Evolutionary conservation across 371 early-diverging fungal genomes (phyloP), one percentile per base, ranked within the genome.

Genomic region (Mucor piriformis): DNA sequence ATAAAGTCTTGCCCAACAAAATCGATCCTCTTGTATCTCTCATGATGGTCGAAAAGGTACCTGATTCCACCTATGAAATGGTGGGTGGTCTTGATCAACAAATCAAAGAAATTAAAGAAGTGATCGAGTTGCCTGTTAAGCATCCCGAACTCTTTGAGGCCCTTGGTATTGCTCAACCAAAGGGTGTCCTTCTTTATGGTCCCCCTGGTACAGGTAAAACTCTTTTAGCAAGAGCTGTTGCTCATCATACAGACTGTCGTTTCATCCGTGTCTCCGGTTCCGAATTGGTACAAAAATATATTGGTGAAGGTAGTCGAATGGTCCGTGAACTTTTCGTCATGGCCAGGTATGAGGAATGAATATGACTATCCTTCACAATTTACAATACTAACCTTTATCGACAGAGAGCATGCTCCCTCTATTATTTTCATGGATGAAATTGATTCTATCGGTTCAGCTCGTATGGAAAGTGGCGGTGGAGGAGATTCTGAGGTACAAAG

Each of bases 391-490:
- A 37, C 37, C 3, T 13, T 37, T 37, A 13, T 37, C 33, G 5
- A 13, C 20, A 56, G 98, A 98, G 85, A 99, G 92, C 80, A 79
- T 57, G 80, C 80, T 67, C 99, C 99, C 4, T 99, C 98, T 69
- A 99, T 99, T 70, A 99, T 99, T 57, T 99, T 99, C 76, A 99
- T 99, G 87, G 99, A 99, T 76, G 99, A 99, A 84, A 93, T 99
- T 33, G 99, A 99, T 77, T 99, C 99, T 25, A 98, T 99, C 76
- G 99, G 99, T 74, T 98, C 95, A 40, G 96, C 98, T 23, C 92
- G 99, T 70, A 94, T 95, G 73, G 99, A 97, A 75, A 99, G 99
- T 51, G 92, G 96, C 34, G 97, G 98, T 57, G 79, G 79, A 34
- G 99, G 98, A 48, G 99, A 99, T 77, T 99, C 99, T 69, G 99